Evolutionary conservation across 257 asterid genomes (phyloP).

Genomic region (Penstemon eatonii): DNA sequence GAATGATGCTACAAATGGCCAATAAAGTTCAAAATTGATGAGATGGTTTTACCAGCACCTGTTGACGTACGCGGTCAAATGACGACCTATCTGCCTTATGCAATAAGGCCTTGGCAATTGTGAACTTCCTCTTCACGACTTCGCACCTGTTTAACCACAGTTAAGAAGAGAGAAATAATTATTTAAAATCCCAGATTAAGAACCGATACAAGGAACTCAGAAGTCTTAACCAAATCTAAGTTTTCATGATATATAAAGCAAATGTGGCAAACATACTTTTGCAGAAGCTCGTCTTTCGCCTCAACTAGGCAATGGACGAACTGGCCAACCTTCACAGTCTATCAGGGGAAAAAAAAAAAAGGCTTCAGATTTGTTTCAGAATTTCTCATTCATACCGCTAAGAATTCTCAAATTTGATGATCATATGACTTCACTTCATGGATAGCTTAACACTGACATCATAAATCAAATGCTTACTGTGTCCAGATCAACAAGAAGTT

Average conservation of each 20-base stretch:
- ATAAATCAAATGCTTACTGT: not conserved
- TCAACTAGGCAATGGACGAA: constrained; percentile 73
- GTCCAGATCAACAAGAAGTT: not conserved
- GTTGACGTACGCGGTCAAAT: constrained; percentile 67
- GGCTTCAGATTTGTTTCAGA: not conserved
- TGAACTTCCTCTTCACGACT: constrained; percentile 59
- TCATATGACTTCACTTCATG: not conserved
- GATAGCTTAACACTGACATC: not conserved
- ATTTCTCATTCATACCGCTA: constrained; percentile 10
- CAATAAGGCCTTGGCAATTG: constrained; percentile 69
- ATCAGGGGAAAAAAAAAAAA: not conserved
- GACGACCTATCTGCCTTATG: constrained; percentile 78
- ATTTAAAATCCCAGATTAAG: not conserved
- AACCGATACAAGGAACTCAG: not conserved
- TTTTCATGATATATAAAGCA: constrained; percentile 4
- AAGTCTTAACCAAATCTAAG: constrained; percentile 1
- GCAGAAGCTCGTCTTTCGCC: constrained; percentile 62
- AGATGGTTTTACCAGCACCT: constrained; percentile 44
- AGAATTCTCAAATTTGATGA: not conserved
- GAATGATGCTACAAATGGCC: constrained; percentile 12
- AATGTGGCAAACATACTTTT: constrained; percentile 45
- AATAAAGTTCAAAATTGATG: not conserved
- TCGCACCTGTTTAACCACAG: constrained; percentile 54
- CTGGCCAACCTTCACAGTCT: constrained; percentile 61
- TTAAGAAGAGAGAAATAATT: constrained; percentile 1